Evolutionary conservation across 768 basidiomycete genomes (phyloP), one percentile per base, ranked within the genome.

Genomic region (Sutorius australiensis): DNA sequence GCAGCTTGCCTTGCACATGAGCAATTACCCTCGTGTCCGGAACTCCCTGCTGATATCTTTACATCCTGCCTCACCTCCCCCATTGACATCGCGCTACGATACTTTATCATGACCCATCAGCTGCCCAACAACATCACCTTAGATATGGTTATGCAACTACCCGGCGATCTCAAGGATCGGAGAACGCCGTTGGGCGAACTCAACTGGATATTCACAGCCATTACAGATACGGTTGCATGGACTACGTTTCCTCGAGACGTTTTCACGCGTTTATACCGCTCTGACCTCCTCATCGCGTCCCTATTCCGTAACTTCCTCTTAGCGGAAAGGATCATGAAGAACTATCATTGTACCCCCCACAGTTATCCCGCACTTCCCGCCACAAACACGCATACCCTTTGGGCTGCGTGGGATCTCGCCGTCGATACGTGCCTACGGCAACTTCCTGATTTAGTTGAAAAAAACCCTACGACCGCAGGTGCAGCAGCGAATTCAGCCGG

Each of bases 201-300:
- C n/a, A 97, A 95, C 67, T 99, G 97, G 97, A 98, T 98, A 57
- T 98, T 98, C 73, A 98, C 94, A 1, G 93, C 95, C 32, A 91
- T 99, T 51, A 98, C 97, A 14, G 97, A 99, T 72, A 98, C 97
- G 9, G 98, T 99, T 56, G 97, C 97, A 7, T 99, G 97, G 97
- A 95, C 95, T 13, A 91, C 92, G 3, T 95, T 99, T 68, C 88
- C 94, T 36, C 82, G 87, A 42, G 94, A 97, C 34, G 81, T 92
- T 4, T 98, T 99, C 72, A 94, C 93, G 16, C 83, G 92, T 33
- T 73, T 98, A 24, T 98, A 98, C 69, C 81, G 97, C 40, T 95
- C 94, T 49, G 97, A 99, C 66, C 82, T 98, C 48, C 81, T 98
- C 39, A 92, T 98, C 47, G 95, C 97, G 1, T 97, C 93, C 6